Base-by-base conservation (phyloP, 495 filamentous ascomycete species). In the Penicillium longicatenatum region DNA sequence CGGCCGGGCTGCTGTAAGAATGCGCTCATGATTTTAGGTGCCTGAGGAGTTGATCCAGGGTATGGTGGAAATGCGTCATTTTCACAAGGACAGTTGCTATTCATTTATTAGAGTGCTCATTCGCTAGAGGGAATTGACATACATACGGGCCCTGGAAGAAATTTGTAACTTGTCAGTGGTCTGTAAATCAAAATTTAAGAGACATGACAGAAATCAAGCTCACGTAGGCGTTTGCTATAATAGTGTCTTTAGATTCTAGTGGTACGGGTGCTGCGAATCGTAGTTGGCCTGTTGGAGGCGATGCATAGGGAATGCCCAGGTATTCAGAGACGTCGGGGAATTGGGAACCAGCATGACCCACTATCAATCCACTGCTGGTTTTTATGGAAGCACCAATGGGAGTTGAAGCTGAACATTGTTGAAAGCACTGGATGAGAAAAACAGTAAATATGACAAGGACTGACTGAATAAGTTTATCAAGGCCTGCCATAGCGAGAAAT, bases 241-340 rank as follows among this genome's bases (percentile, higher is more conserved):
- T 19, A 10, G 63, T 54, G 3, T 29, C 39, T 37, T 64, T 61
- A 14, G 52, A 43, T 1, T 37, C 14, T 45, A 49, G 54, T 21
- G 65, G 30, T 6, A 59, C 56, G 2, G 79, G 79, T 6, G 77
- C 55, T 5, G 70, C 74, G 47, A 82, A 82, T 20, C 80, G 70
- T 29, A 82, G 67, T 29, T 70, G 60, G 29, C 74, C 77, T 7
- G 76, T 68, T 6, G 81, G 78, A 7, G 81, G 70, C 48, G 72
- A 50, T 3, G 76, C 80, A 59, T 73, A 82, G 0, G 71, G 76
- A 52, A 84, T 76, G 10, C 80, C 81, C 20, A 83, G 65, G 59
- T 75, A 84, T 63, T 83, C 79, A 9, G 66, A 60, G 12, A 82
- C 79, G 20, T 65, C 62, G 16, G 68, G 60, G 2, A 60, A 62